Percentiles rank a stretch among this genome's conserved stretches.
Evolutionary conservation across 2,329 filamentous ascomycete genomes (phyloP).

Genomic region (Grosmannia clavigera): DNA sequence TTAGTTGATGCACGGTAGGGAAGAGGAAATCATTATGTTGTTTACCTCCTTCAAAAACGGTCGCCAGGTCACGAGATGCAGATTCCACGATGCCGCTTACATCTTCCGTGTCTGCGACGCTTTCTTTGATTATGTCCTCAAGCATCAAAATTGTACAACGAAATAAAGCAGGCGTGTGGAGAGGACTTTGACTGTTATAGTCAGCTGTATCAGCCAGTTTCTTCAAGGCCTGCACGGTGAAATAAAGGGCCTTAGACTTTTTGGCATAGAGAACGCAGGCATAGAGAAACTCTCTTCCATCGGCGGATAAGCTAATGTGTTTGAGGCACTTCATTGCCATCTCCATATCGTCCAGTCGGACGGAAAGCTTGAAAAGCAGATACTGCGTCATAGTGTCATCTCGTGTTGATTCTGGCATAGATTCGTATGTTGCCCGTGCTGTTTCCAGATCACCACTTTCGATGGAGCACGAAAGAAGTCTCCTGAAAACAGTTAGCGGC

Average conservation of each 20-base stretch:
- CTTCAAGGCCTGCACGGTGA: slow-evolving; percentile 47
- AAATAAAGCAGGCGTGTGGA: slow-evolving; percentile 52
- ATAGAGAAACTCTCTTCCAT: slow-evolving; percentile 55
- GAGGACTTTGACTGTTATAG: slow-evolving; percentile 28
- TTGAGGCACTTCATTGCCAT: slow-evolving; percentile 53
- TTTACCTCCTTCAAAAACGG: slow-evolving; percentile 32
- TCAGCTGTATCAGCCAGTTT: slow-evolving; percentile 46
- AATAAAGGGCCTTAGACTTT: slow-evolving; percentile 45
- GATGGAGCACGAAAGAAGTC: slow-evolving; percentile 58
- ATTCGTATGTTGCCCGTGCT: slow-evolving; percentile 42
- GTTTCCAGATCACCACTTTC: slow-evolving; percentile 39
- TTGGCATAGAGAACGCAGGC: slow-evolving; percentile 72
- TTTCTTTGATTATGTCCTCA: slow-evolving; percentile 26
- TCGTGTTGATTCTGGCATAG: slow-evolving; percentile 45
- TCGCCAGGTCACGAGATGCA: slow-evolving; percentile 10
- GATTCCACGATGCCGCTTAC: background rate
- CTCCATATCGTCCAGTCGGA: slow-evolving; percentile 44
- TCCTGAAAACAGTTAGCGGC: slow-evolving; percentile 36
- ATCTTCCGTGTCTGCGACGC: background rate
- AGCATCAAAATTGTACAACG: slow-evolving; percentile 45
- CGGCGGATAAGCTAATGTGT: slow-evolving; percentile 38
- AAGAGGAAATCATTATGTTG: background rate
- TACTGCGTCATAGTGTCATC: slow-evolving; percentile 57
- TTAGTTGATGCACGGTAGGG: background rate
- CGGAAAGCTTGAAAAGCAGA: slow-evolving; percentile 60